phyloP scores from a whole-genome alignment of 371 early-diverging fungal species.

The Actinomortierella ambigua region DNA sequence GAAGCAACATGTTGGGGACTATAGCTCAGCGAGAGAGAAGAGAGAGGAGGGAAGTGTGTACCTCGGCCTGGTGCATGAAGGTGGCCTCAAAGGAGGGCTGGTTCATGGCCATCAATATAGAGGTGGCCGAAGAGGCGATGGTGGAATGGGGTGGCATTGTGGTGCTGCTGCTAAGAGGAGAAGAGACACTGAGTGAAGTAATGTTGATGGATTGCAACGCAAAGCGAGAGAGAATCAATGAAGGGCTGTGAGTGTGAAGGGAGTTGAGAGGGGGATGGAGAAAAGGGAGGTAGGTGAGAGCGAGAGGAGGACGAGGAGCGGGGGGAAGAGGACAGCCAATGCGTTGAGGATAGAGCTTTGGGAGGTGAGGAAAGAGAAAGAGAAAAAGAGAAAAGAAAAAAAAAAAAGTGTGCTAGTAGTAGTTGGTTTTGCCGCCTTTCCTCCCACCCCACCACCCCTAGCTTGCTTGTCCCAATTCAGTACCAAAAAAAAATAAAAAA shows the following conservation, averaged over 20 bases:
- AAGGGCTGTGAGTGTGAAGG: not conserved
- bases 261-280: not conserved
- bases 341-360: not conserved
- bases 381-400: not conserved
- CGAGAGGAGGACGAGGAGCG: not conserved
- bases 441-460: slow-evolving; percentile 39
- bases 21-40: not conserved
- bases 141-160: slow-evolving; percentile 33
- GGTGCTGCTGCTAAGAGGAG: not conserved
- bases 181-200: not conserved
- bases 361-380: not conserved
- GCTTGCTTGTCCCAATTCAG: too few species aligned
- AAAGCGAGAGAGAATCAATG: not conserved
- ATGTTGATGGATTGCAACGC: not conserved
- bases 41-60: slow-evolving; percentile 1
- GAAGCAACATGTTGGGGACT: not conserved
- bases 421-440: slow-evolving; percentile 5
- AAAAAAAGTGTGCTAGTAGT: slow-evolving; percentile 1
- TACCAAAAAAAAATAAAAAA: too few species aligned
- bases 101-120: slow-evolving; percentile 20
- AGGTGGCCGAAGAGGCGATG: slow-evolving; percentile 10
- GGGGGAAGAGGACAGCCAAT: not conserved
- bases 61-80: slow-evolving; percentile 38
- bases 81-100: slow-evolving; percentile 30
- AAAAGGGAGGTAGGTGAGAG: not conserved